Evolutionary conservation across 805 yeast genomes (phyloP).

Genomic region (Wickerhamiella vanderwaltii): DNA sequence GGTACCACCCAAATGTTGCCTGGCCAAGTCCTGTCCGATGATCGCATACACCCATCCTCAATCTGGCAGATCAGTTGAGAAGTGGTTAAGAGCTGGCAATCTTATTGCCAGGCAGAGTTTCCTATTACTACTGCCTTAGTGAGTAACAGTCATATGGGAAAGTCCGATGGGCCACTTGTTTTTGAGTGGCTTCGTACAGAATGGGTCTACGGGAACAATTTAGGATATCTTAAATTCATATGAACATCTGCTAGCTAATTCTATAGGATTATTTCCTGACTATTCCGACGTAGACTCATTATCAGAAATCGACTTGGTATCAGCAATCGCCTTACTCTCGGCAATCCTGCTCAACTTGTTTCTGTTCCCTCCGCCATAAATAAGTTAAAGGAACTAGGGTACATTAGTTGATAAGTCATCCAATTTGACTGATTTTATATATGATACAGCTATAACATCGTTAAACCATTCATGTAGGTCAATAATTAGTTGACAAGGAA

Average conservation of each 20-base stretch:
- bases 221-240: conserved; percentile 6
- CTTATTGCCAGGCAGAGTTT: conserved; percentile 23
- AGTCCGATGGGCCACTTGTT: too few relatives aligned
- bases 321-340: too few relatives aligned
- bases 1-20: too few relatives aligned
- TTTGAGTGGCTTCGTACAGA: too few relatives aligned
- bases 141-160: neutral
- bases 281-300: conserved; percentile 3
- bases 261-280: neutral
- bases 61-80: too few relatives aligned
- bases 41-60: too few relatives aligned
- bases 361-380: conserved; percentile 13
- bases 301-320: too few relatives aligned
- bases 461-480: conserved; percentile 20
- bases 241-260: conserved; percentile 4
- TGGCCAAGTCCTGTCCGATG: too few relatives aligned
- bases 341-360: conserved; percentile 6
- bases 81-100: too few relatives aligned
- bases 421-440: conserved; percentile 11
- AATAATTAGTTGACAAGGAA: conserved; percentile 20
- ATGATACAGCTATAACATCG: conserved; percentile 19
- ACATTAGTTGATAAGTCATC: conserved; percentile 8
- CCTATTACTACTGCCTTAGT: conserved; percentile 18
- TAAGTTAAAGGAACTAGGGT: conserved; percentile 20
- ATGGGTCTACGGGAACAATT: too few relatives aligned